phyloP scores from a whole-genome alignment of 2,329 filamentous ascomycete genomes.

The Colletotrichum destructivum region DNA sequence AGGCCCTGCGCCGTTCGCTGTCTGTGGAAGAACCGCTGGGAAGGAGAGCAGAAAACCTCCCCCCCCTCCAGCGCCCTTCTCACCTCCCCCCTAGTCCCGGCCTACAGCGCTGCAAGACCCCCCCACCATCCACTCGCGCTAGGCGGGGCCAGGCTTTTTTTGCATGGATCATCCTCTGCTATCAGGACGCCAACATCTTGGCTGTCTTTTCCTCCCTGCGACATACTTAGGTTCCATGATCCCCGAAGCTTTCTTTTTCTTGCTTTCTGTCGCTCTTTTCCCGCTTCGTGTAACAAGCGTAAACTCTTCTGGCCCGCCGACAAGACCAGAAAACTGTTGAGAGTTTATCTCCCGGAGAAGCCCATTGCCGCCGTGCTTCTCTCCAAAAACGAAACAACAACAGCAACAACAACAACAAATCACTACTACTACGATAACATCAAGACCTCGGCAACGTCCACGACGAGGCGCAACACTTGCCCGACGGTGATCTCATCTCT shows the following conservation, averaged over 20 bases:
- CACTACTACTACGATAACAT: too few relatives aligned
- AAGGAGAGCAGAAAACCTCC: slow-evolving; percentile 16
- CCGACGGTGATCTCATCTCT: slow-evolving; percentile 35
- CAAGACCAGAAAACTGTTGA: slow-evolving; percentile 18
- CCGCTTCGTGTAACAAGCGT: not conserved
- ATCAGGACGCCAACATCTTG: slow-evolving; percentile 40
- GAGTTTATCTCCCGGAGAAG: not conserved
- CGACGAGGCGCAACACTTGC: slow-evolving; percentile 5
- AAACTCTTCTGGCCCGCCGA: slow-evolving; percentile 10
- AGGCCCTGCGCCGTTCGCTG: slow-evolving; percentile 22
- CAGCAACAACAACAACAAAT: too few relatives aligned
- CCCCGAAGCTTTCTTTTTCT: slow-evolving; percentile 37
- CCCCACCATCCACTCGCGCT: slow-evolving; percentile 31
- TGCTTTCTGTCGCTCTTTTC: slow-evolving; percentile 25
- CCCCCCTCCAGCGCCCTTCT: not conserved
- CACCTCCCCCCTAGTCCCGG: not conserved
- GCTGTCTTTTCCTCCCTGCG: slow-evolving; percentile 25
- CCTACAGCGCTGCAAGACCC: slow-evolving; percentile 6
- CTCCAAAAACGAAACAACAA: too few relatives aligned
- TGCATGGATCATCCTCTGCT: slow-evolving; percentile 38
- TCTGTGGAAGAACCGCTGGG: slow-evolving; percentile 22
- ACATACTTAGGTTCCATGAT: slow-evolving; percentile 39
- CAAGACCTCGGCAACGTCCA: too few relatives aligned
- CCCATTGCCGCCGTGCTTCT: too few relatives aligned
- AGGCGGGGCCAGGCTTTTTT: slow-evolving; percentile 39